A percentile compares a stretch with the other conserved stretches of the same genome.
Conservation (phyloP, 2,329 filamentous ascomycete species). For the Lecanosticta acicola region DNA sequence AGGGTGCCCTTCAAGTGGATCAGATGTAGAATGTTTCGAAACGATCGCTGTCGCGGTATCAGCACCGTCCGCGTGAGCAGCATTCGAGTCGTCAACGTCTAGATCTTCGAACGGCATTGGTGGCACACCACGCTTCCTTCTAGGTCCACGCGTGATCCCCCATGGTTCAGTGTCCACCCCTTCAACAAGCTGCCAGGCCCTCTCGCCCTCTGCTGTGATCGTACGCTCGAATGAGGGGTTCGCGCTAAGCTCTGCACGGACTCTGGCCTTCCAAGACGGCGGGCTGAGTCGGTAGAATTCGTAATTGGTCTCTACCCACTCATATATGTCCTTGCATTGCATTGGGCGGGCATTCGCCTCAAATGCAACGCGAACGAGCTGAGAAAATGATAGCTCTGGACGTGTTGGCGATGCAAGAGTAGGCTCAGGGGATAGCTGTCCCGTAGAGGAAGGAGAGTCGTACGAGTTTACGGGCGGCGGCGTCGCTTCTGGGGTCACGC, state of each 20-base stretch:
- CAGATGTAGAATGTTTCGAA: too few relatives aligned
- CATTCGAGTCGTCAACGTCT: too few relatives aligned
- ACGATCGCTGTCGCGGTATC: too few relatives aligned
- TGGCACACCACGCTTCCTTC: neutral
- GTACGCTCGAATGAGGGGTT: constrained; percentile 6
- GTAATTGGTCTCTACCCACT: constrained; percentile 8
- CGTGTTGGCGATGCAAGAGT: neutral
- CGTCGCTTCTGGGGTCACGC: neutral
- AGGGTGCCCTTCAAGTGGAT: too few relatives aligned
- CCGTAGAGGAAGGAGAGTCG: neutral
- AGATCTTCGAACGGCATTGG: too few relatives aligned
- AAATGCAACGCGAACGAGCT: constrained; percentile 10
- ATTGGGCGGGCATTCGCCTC: constrained; percentile 1
- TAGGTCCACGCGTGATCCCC: neutral
- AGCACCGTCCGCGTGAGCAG: too few relatives aligned
- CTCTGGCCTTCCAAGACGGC: constrained; percentile 2
- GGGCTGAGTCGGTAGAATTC: constrained; percentile 3
- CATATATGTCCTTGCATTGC: constrained; percentile 6
- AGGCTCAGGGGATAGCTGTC: neutral
- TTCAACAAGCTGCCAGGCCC: constrained; percentile 3
- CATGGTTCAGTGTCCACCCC: neutral
- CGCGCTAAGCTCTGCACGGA: constrained; percentile 4
- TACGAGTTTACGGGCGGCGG: neutral
- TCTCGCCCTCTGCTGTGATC: neutral
- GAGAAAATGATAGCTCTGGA: neutral